Base-by-base conservation (phyloP, 345 rosid species). In the Theobroma cacao region DNA sequence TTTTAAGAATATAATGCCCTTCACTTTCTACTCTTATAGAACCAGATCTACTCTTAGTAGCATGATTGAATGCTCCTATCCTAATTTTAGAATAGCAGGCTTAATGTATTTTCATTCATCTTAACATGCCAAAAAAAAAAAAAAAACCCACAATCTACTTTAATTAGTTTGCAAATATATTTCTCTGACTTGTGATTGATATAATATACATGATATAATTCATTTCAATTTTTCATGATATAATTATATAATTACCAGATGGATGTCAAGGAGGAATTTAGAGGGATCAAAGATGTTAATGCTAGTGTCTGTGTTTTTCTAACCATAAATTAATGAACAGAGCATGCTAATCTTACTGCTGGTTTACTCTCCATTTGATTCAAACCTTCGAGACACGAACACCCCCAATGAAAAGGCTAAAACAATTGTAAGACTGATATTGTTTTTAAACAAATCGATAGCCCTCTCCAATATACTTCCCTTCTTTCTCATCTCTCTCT, bases 341-440 rank as follows among this genome's bases (percentile, higher is more conserved):
- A 31, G 33, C 38, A 43, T 68, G 56, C 36, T 26, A 6, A 68
- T 45, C 55, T 43, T 12, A 67, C 45, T 40, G 50, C 18, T 31
- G 12, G 9, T 33, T 33, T 62, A 31, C 17, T 18, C 5, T 68
- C 6, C 38, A 26, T 45, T 68, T 68, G 36, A 68, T 68, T 14
- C 55, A 68, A 68, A 26, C 73, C n/a, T 43, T 43, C 0, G 10
- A 43, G 73, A 43, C 55, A 43, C 22, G 26, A 83, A 66, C 4
- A 84, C 64, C 38, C 91, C 91, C 1, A 91, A 12, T 0, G 86
- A 68, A 78, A 91, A 85, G 2, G 87, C 90, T 6, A 89, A 1
- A n/a, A 82, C 64, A 8, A 87, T 83, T 1, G 83, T 77, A 0
- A 83, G 2, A 80, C 85, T 17, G 4, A 87, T 63, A 75, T 84